Evolutionary conservation across 805 yeast genomes (phyloP), one percentile per base, ranked within the genome.

Genomic region (Metschnikowia lochheadii): DNA sequence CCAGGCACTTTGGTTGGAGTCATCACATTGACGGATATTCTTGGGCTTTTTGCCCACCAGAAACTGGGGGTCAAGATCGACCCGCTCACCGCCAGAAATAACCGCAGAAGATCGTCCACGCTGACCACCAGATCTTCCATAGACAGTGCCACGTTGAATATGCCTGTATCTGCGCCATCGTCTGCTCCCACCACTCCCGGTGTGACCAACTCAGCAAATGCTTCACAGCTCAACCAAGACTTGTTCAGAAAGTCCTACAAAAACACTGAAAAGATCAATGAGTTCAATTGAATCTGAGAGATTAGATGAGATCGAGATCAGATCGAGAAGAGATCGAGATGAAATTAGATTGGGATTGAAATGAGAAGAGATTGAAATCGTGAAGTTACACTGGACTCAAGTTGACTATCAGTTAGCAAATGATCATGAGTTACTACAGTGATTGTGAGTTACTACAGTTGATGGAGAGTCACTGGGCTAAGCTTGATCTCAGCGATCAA

Each of bases 1-100:
- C 82, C 89, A 2, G 97, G 97, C 14, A 87, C 84, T 63, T 76
- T 92, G 54, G 81, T 89, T 49, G 98, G 98, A 38, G 98, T 94
- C 23, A 83, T 94, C 2, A 88, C 97, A 3, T 73, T 94, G 58
- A 92, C 98, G 0, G 99, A 92, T 67, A 85, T 92, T 33, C 71
- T 94, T 45, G 88, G 91, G 15, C 69, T 89, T 40, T 78, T 92
- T 55, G 96, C 96, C 7, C 78, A 83, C 58, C 81, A 80, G 34
- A 78, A 83, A 50, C 58, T 68, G 18, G 96, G 96, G 3, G 80
- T 80, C 61, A 73, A 72, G 49, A 83, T 89, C 21, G 97, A 92
- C 63, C 98, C 99, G 3, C 82, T 78, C 37, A 78, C 80, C 48
- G 97, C 97, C 2, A 81, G 98, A 65, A 85, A 89, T 63, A 94